Conservation (phyloP, 176 grass and related monocot genomes). For the Pontederia crassipes region DNA sequence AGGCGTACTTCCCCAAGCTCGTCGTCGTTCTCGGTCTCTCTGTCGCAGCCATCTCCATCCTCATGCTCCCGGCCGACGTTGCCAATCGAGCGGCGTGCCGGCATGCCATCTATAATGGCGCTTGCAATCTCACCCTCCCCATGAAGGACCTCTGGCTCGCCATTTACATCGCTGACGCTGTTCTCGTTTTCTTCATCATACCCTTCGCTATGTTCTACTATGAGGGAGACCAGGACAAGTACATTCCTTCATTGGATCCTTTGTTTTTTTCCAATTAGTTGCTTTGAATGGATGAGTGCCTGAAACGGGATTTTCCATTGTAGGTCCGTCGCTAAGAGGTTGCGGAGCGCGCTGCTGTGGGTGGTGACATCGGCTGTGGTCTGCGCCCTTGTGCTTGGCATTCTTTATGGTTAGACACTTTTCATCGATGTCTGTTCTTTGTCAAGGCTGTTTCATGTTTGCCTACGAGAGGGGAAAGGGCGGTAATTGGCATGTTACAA, state of each 20-base stretch:
- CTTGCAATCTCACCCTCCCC: conserved; percentile 69
- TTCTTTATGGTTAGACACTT: conserved; percentile 54
- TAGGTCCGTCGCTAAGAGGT: conserved; percentile 78
- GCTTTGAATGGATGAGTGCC: conserved; percentile 2
- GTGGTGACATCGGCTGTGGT: conserved; percentile 58
- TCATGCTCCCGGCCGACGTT: conserved; percentile 99
- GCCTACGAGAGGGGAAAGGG: neutral
- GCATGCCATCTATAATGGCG: conserved; percentile 66
- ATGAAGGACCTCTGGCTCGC: conserved; percentile 88
- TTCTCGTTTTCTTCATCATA: conserved; percentile 93
- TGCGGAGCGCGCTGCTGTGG: conserved; percentile 71
- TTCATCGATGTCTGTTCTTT: neutral
- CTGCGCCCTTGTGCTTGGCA: conserved; percentile 81
- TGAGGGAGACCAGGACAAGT: conserved; percentile 99
- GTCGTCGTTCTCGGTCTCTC: conserved; percentile 86
- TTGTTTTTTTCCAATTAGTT: neutral
- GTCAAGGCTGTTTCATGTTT: neutral
- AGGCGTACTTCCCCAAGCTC: conserved; percentile 93
- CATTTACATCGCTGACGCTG: conserved; percentile 76
- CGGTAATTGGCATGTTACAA: too few relatives aligned
- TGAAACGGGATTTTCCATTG: conserved; percentile 20
- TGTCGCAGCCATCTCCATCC: conserved; percentile 84
- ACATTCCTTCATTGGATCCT: neutral
- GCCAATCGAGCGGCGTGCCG: conserved; percentile 73
- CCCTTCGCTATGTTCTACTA: conserved; percentile 98